Conservation (phyloP, 2,329 filamentous ascomycete genomes). For the Verticillium tricorpus region DNA sequence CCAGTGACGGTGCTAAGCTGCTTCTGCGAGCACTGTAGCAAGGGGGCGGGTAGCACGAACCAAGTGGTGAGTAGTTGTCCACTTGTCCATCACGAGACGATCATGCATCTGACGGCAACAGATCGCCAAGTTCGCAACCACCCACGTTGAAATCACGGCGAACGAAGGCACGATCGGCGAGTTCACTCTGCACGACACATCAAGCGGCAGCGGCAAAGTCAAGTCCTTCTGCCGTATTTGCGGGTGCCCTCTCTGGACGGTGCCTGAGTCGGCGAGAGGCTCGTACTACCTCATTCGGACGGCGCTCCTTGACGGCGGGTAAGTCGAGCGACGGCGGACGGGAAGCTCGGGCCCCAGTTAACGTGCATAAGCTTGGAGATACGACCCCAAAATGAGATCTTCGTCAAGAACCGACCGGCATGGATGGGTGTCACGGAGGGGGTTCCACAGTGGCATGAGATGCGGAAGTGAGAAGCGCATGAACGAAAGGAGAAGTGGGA, state of each 20-base stretch:
- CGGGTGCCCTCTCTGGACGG: constrained; percentile 21
- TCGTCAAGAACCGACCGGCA: constrained; percentile 19
- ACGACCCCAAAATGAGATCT: constrained; percentile 21
- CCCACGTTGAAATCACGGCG: constrained; percentile 11
- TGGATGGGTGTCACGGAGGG: constrained; percentile 17
- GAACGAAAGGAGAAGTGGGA: too few species aligned
- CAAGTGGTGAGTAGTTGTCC: constrained; percentile 7
- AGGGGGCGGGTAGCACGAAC: constrained; percentile 9
- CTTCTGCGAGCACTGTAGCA: constrained; percentile 13
- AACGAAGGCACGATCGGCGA: constrained; percentile 3
- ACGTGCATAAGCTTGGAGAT: constrained; percentile 4
- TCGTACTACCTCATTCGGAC: constrained; percentile 18
- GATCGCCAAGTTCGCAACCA: constrained; percentile 21
- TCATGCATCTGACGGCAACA: not conserved
- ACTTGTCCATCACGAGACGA: not conserved
- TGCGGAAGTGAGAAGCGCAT: constrained; percentile 14
- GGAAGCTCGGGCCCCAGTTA: not conserved
- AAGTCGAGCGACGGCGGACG: constrained; percentile 3
- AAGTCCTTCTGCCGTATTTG: constrained; percentile 21
- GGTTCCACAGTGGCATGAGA: constrained; percentile 20
- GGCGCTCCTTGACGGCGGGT: constrained; percentile 18
- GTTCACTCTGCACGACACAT: constrained; percentile 17
- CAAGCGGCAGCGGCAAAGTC: constrained; percentile 18
- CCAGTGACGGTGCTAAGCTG: constrained; percentile 12
- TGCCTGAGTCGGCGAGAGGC: constrained; percentile 18